Conservation (phyloP, 768 basidiomycete genomes). For the Kwoniella dejecticola region DNA sequence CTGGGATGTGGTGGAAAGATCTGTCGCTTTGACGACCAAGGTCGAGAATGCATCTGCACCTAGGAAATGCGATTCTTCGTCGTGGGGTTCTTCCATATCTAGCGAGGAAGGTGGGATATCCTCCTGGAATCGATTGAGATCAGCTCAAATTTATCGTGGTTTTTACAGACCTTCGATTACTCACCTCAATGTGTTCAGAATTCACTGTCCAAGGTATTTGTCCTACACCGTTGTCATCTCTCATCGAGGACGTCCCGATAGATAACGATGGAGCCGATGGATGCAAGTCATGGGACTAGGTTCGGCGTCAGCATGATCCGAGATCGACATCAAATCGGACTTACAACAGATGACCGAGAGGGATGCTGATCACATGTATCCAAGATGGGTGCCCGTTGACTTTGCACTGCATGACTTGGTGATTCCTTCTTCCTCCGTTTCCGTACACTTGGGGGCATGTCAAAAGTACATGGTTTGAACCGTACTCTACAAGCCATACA, state of each 20-base stretch:
- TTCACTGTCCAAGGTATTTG: no score
- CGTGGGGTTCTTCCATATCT: conserved; percentile 20
- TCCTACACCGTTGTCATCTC: neutral
- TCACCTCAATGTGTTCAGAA: no score
- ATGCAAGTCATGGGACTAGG: neutral
- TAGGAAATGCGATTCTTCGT: conserved; percentile 26
- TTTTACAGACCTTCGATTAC: no score
- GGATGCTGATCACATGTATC: no score
- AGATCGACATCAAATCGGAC: no score
- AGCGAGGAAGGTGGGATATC: conserved; percentile 8
- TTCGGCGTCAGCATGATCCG: no score
- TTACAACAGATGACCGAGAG: no score
- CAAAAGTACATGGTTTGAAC: conserved; percentile 4
- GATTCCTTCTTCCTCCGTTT: neutral
- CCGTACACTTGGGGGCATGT: neutral
- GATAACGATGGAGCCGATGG: neutral
- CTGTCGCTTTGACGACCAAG: conserved; percentile 17
- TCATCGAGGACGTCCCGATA: neutral
- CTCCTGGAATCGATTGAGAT: neutral
- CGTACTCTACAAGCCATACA: neutral
- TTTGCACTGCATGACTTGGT: neutral
- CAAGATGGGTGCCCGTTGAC: neutral
- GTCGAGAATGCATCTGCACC: conserved; percentile 25
- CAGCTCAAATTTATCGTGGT: no score
- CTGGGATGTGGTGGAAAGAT: neutral